phyloP scores from a whole-genome alignment of 1,284 basidiomycete genomes.

The Moesziomyces globuligerus region DNA sequence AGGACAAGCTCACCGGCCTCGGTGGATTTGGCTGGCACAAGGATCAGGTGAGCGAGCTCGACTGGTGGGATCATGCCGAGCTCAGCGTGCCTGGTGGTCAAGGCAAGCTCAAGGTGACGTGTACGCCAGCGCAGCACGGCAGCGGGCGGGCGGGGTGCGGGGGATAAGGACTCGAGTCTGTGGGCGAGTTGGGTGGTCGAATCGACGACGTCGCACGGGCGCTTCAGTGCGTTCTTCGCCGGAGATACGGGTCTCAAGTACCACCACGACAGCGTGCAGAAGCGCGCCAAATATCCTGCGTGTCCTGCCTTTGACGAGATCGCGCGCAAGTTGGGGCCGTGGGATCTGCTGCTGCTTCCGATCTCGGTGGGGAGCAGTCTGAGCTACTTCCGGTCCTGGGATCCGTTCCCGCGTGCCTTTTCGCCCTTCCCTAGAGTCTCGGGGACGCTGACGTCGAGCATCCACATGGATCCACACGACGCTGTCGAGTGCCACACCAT shows the following conservation, averaged over 20 bases:
- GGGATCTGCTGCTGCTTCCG: conserved; percentile 57
- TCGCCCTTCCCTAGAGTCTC: conserved; percentile 52
- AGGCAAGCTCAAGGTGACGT: conserved; percentile 34
- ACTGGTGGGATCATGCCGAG: conserved; percentile 63
- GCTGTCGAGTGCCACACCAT: conserved; percentile 43
- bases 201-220: conserved; percentile 1
- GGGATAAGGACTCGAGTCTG: conserved; percentile 51
- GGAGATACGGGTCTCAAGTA: conserved; percentile 63
- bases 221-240: conserved; percentile 59
- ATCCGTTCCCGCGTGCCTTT: conserved; percentile 53
- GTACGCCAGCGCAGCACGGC: conserved; percentile 64
- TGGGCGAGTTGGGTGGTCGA: conserved; percentile 63
- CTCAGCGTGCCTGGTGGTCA: conserved; percentile 2
- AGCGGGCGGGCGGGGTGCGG: conserved; percentile 55
- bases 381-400: conserved; percentile 52
- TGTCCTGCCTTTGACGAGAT: conserved; percentile 63
- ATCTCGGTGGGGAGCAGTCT: conserved; percentile 57
- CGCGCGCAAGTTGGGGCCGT: conserved; percentile 23
- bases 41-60: conserved; percentile 53
- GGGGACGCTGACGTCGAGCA: conserved; percentile 44
- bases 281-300: conserved; percentile 40
- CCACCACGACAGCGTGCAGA: conserved; percentile 36
- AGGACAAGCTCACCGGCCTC: conserved; percentile 43
- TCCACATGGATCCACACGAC: conserved; percentile 59
- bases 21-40: conserved; percentile 41